A percentile compares a stretch with the other conserved stretches of the same genome.
phyloP scores from a whole-genome alignment of 768 basidiomycete species.

The Rhodotorula toruloides region DNA sequence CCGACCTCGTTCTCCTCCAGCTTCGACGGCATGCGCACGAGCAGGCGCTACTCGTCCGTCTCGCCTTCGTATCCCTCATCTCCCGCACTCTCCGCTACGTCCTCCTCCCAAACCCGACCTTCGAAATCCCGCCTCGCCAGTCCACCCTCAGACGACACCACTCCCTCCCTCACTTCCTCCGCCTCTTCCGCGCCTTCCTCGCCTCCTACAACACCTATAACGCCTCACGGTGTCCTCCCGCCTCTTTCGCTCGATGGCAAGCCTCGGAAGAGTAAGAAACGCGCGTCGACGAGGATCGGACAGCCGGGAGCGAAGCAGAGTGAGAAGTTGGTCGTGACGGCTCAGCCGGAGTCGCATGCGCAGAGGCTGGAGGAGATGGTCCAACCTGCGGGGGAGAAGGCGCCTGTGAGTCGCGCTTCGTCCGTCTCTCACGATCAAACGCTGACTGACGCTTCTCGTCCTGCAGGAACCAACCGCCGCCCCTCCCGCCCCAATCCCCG shows the following conservation, averaged over 20 bases:
- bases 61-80: constrained; percentile 9
- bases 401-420: too few relatives aligned
- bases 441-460: not conserved
- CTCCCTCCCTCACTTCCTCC: constrained; percentile 31
- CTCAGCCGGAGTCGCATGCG: not conserved
- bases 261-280: not conserved
- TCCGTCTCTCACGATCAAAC: not conserved
- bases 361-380: not conserved
- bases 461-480: not conserved
- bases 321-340: not conserved
- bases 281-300: not conserved
- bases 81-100: not conserved
- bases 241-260: constrained; percentile 6
- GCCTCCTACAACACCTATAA: constrained; percentile 7
- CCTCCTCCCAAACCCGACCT: not conserved
- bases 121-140: constrained; percentile 17
- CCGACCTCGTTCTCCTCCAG: constrained; percentile 2
- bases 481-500: not conserved
- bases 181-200: constrained; percentile 25
- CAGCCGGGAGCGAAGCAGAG: not conserved
- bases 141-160: constrained; percentile 2
- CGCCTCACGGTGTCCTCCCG: not conserved
- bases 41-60: constrained; percentile 13
- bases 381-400: not conserved
- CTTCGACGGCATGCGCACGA: not conserved